Evolutionary conservation across 208 protist species (phyloP).

Genomic region (Endotrypanum monterogeii): DNA sequence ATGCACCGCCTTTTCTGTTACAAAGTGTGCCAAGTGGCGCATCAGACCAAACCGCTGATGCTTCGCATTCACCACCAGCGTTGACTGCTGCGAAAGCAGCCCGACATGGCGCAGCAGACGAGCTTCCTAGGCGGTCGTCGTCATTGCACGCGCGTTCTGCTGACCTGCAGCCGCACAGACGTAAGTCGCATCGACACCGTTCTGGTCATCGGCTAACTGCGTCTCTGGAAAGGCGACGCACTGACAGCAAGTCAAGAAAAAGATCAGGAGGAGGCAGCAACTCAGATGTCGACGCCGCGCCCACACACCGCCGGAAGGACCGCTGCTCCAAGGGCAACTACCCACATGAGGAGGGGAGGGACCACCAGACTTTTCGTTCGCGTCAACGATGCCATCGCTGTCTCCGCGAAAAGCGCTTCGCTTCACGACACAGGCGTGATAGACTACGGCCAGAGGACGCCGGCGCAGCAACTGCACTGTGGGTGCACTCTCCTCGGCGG

Average conservation of each 20-base stretch:
- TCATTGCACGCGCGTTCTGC: neutral
- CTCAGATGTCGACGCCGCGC: neutral
- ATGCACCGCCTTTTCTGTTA: neutral
- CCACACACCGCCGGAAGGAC: neutral
- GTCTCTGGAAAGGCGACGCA: neutral
- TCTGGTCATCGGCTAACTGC: neutral
- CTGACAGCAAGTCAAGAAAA: neutral
- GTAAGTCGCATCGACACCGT: neutral
- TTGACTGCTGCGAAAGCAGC: neutral
- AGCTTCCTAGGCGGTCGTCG: neutral
- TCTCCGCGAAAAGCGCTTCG: neutral
- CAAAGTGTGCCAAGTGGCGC: neutral
- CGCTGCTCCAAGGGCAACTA: neutral
- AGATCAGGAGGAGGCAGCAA: neutral
- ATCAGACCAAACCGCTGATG: neutral
- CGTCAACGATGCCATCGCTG: constrained; percentile 6
- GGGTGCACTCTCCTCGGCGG: neutral
- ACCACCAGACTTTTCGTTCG: neutral
- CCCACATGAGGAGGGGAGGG: neutral
- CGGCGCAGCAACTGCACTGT: neutral
- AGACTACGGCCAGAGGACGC: neutral
- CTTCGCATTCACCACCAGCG: neutral
- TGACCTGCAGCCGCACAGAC: constrained; percentile 1
- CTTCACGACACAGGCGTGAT: neutral
- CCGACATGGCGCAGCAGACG: neutral